These are phyloP conservation scores for Thermothielavioides terrestris DNA, from an alignment of 495 filamentous ascomycete genomes.

Conservation along the genomic window DNA sequence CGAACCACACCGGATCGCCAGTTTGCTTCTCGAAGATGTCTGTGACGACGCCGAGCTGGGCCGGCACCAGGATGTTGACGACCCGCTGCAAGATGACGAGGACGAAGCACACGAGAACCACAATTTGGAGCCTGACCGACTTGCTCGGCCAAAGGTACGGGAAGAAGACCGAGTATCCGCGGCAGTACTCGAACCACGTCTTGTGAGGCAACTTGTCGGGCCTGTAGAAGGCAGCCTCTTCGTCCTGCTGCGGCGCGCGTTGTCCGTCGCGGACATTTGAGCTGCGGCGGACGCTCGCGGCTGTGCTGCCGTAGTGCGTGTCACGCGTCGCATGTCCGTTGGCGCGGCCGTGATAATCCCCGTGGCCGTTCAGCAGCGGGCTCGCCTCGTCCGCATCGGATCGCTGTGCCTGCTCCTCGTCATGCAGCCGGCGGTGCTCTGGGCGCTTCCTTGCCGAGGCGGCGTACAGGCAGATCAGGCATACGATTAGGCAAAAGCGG, in stretches of 20 bases:
- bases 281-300: slow-evolving; percentile 19
- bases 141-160: slow-evolving; percentile 91
- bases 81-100: slow-evolving; percentile 68
- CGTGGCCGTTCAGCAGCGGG: slow-evolving; percentile 33
- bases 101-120: slow-evolving; percentile 70
- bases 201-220: slow-evolving; percentile 38
- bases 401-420: slow-evolving; percentile 42
- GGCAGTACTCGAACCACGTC: slow-evolving; percentile 63
- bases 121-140: slow-evolving; percentile 57
- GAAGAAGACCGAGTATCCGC: slow-evolving; percentile 81
- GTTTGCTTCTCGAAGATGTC: slow-evolving; percentile 44
- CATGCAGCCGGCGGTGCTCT: slow-evolving; percentile 28
- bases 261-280: slow-evolving; percentile 18
- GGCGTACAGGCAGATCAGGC: slow-evolving; percentile 36
- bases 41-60: slow-evolving; percentile 66
- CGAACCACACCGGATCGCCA: slow-evolving; percentile 23
- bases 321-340: slow-evolving; percentile 20
- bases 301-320: slow-evolving; percentile 20
- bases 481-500: slow-evolving; percentile 31
- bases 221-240: slow-evolving; percentile 45
- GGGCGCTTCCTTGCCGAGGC: slow-evolving; percentile 23
- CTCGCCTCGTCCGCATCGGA: slow-evolving; percentile 40
- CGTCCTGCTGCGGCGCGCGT: slow-evolving; percentile 32
- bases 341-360: slow-evolving; percentile 26
- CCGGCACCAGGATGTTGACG: slow-evolving; percentile 73